Percentiles rank a stretch among this genome's conserved stretches.
These are phyloP conservation scores for Ceratocystis variospora DNA, from an alignment of 2,329 filamentous ascomycete species.

Conservation along the genomic window DNA sequence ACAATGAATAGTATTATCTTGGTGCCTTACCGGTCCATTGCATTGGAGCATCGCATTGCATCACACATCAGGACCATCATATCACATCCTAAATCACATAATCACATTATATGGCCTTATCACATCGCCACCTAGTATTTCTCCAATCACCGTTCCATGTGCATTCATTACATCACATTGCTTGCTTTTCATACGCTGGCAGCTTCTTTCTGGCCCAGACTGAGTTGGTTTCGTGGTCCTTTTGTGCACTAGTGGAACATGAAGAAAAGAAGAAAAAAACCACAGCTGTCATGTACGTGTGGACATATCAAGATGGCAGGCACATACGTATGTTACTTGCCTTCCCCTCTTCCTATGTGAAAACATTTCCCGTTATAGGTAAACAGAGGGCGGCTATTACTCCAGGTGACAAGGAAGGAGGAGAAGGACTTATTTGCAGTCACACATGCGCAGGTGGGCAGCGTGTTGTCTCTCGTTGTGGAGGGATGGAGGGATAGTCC, in stretches of 20 bases:
- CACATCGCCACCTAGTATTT: not conserved
- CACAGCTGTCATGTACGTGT: not conserved
- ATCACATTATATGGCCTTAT: not conserved
- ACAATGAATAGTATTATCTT: not conserved
- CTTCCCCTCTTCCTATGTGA: not conserved
- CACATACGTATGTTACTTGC: not conserved
- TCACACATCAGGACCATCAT: not conserved
- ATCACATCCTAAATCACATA: too few species aligned
- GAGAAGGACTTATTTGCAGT: not conserved
- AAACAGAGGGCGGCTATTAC: conserved; percentile 1
- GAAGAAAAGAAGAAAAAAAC: not conserved
- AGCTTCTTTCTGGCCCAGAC: not conserved
- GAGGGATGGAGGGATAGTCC: too few species aligned
- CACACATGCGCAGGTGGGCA: not conserved
- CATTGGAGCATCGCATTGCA: not conserved
- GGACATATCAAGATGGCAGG: not conserved
- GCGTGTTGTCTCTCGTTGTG: too few species aligned
- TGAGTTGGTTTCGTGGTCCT: not conserved
- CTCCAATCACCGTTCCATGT: not conserved
- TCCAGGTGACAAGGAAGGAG: not conserved
- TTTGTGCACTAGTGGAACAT: not conserved
- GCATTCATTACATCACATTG: not conserved
- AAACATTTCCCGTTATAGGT: not conserved
- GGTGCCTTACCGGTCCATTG: conserved; percentile 3
- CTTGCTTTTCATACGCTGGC: not conserved